Base-by-base conservation (phyloP, 495 filamentous ascomycete species). In the Rostrohypoxylon terebratum region DNA sequence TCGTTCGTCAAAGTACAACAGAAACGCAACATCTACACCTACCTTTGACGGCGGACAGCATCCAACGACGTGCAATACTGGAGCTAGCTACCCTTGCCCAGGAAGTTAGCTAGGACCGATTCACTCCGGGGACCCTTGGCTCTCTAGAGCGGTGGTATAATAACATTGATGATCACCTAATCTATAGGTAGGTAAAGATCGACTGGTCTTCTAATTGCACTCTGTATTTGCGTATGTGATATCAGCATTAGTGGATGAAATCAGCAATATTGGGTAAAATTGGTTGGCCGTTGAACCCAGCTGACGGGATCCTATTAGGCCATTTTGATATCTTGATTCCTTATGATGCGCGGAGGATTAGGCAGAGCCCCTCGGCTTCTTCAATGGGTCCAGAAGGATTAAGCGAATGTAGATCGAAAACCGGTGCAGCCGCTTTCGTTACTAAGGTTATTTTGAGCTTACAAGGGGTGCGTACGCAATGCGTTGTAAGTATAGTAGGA, bases 301-400 rank as follows among this genome's bases (percentile, higher is more conserved):
- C 28, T 42, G 33, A 48, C 64, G n/a, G 36, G 36, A 47, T 60
- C 25, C 38, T 57, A 18, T 51, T 54, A 51, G 33, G 23, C 14
- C 16, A 16, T 4, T 40, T 51, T 53, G 25, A 59, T 63, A 69
- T 50, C 20, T 63, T 58, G 50, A 57, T 42, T 63, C 51, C 51
- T 50, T 59, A 63, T 61, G 59, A 59, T 53, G 45, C 48, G 64
- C 42, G 53, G 59, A 72, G 60, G 70, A 73, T 73, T 57, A 57
- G 6, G 18, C 10, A 63, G 69, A 63, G n/a, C 62, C 57, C 50
- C 55, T 58, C 25, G 55, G 44, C 60, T 10, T 63, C 34, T 47
- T 55, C 36, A 33, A 62, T 45, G 48, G 42, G 47, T 59, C 59
- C 59, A 63, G 34, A 34, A 64, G 59, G 69, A 71, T 71, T 44